Base-by-base conservation (phyloP, 306 rosid genomes). In the Prinsepia uniflora region DNA sequence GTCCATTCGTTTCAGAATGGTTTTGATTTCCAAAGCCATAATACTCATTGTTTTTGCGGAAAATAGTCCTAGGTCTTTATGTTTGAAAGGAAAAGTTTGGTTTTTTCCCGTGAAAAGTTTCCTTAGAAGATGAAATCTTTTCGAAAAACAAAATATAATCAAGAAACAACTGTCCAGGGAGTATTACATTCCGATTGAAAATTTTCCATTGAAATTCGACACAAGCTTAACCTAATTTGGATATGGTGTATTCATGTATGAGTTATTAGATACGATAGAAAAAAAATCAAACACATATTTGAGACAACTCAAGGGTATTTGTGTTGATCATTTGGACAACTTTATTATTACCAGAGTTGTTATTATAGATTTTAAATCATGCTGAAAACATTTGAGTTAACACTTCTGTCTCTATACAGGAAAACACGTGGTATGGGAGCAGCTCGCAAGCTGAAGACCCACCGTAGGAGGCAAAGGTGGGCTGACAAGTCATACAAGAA, bases 401-500 rank as follows among this genome's bases (percentile, higher is more conserved):
- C 52, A 0, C 10, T 42, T 14, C 4, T 41, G 5, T 46, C 72
- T 8, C 22, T 19, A 70, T 12, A 47, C 82, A 84, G 88, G 85
- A 83, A 86, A 54, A 84, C 90, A 57, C 84, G 83, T 43, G 90
- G 90, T 59, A 79, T 79, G 84, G 90, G 90, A 83, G 86, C 90
- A 63, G 88, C 84, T 52, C 88, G 90, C 81, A 86, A 86, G 81
- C 80, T 86, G 77, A 86, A 71, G 84, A 79, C 84, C 83, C 91
- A 84, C 85, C 83, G 91, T 2, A 84, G 85, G 75, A 80, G 83
- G 76, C 91, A 84, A 70, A 84, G 88, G 83, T 84, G 88, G 86
- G 91, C 91, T 47, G 91, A 86, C 79, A 84, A 84, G 71, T 39
- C 91, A 12, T 86, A 84, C 84, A 86, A 86, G 78, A 86, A 84